Percentiles rank a stretch among this genome's conserved stretches.
phyloP scores from a whole-genome alignment of 1,139 yeast species.

The Taphrina pruni region DNA sequence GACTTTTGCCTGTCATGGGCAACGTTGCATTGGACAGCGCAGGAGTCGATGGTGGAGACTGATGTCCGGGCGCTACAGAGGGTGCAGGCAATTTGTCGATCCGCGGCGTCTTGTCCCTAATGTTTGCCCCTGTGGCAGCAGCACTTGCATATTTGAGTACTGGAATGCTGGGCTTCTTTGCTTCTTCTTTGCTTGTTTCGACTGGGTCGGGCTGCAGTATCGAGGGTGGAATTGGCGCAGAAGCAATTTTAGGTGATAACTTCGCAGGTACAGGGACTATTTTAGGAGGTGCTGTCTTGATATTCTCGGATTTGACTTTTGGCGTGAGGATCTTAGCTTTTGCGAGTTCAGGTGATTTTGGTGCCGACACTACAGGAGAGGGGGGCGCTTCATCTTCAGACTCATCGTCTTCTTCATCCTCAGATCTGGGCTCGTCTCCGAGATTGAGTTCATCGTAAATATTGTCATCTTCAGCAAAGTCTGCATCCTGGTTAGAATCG shows the following conservation, averaged over 20 bases:
- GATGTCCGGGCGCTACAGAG: conserved; percentile 16
- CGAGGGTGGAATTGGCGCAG: conserved; percentile 74
- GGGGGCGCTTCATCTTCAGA: conserved; percentile 37
- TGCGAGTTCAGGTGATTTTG: conserved; percentile 29
- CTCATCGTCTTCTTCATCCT: conserved; percentile 45
- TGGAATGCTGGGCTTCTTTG: conserved; percentile 24
- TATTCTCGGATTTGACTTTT: conserved; percentile 20
- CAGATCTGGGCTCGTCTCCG: conserved; percentile 60
- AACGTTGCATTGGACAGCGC: conserved; percentile 8
- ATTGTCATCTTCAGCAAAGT: conserved; percentile 93
- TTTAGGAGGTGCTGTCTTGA: conserved; percentile 15
- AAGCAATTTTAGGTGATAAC: neutral
- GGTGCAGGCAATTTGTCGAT: conserved; percentile 40
- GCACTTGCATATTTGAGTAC: conserved; percentile 76
- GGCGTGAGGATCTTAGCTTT: conserved; percentile 23
- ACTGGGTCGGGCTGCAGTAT: conserved; percentile 55
- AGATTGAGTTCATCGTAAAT: conserved; percentile 86
- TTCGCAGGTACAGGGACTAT: conserved; percentile 16
- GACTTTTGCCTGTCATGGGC: conserved; percentile 7
- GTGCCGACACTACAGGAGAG: conserved; percentile 20
- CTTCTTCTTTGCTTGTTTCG: conserved; percentile 9
- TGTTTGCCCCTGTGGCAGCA: conserved; percentile 61
- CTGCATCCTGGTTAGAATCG: conserved; percentile 94
- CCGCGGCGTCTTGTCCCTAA: conserved; percentile 47
- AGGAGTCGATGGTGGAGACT: conserved; percentile 16